These are phyloP conservation scores for Clarireedia paspali DNA, from an alignment of 2,329 filamentous ascomycete genomes.

Conservation along the genomic window DNA sequence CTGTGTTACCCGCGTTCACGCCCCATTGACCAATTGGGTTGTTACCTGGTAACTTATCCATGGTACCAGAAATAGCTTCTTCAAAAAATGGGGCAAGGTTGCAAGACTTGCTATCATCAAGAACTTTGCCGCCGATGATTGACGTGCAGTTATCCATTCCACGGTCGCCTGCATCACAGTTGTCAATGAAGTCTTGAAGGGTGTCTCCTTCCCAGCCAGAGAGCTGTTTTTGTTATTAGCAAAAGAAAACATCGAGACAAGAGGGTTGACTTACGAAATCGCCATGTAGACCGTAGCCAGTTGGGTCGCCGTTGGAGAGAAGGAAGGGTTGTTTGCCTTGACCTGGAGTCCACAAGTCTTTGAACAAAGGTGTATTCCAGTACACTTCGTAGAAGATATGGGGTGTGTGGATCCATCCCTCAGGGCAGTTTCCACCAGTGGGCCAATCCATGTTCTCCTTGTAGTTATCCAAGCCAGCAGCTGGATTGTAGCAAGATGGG, in stretches of 20 bases:
- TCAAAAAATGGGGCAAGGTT: constrained; percentile 40
- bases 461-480: constrained; percentile 44
- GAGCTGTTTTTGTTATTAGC: constrained; percentile 50
- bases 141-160: constrained; percentile 58
- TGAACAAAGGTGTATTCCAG: constrained; percentile 65
- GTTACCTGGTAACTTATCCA: constrained; percentile 46
- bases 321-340: constrained; percentile 61
- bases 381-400: constrained; percentile 83
- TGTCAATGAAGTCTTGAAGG: constrained; percentile 63
- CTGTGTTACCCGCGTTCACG: constrained; percentile 14
- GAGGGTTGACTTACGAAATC: constrained; percentile 48
- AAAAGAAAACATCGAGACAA: background rate
- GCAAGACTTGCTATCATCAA: constrained; percentile 34
- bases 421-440: constrained; percentile 64
- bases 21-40: constrained; percentile 48
- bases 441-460: constrained; percentile 69
- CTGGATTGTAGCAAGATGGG: constrained; percentile 81
- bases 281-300: constrained; percentile 68
- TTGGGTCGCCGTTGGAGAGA: constrained; percentile 69
- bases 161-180: constrained; percentile 54
- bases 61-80: constrained; percentile 37
- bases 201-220: constrained; percentile 66
- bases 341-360: constrained; percentile 53
- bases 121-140: constrained; percentile 38
- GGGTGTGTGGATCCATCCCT: constrained; percentile 59